Percentiles rank a stretch among this genome's conserved stretches.
phyloP scores from a whole-genome alignment of 2,329 filamentous ascomycete genomes.

The Aspergillus persii region DNA sequence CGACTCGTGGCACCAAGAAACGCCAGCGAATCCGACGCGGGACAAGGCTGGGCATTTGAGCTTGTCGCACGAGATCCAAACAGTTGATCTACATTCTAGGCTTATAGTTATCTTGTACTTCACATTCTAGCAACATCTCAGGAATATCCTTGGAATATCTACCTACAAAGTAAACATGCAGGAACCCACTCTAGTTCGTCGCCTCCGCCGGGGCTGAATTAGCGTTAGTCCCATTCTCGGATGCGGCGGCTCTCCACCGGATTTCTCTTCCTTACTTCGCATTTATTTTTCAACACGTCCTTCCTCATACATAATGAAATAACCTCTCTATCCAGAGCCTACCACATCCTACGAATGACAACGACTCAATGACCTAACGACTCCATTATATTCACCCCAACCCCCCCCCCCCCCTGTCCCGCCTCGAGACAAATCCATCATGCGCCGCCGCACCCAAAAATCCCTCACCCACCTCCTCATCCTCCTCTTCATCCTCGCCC shows the following conservation, averaged over 20 bases:
- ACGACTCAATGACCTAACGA: neutral
- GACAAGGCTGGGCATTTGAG: neutral
- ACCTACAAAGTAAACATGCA: too few species aligned
- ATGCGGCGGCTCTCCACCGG: neutral
- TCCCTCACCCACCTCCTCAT: conserved; percentile 35
- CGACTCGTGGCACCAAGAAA: neutral
- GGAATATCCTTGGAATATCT: too few species aligned
- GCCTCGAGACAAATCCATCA: neutral
- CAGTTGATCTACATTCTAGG: too few species aligned
- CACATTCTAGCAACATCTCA: too few species aligned
- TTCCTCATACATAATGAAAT: neutral
- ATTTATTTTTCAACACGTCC: neutral
- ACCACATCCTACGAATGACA: too few species aligned
- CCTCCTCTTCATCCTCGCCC: conserved; percentile 33
- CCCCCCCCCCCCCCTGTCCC: neutral
- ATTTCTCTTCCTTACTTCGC: neutral
- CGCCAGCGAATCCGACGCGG: neutral
- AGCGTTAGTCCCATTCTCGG: neutral
- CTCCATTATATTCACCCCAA: neutral
- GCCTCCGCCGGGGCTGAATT: too few species aligned
- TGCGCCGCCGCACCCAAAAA: conserved; percentile 23
- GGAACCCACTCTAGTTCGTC: too few species aligned
- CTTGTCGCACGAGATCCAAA: neutral
- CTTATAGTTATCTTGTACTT: too few species aligned
- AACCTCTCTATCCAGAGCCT: too few species aligned